These are phyloP conservation scores for Rhodamnia rubescens DNA, from an alignment of 345 rosid species.

Conservation along the genomic window DNA sequence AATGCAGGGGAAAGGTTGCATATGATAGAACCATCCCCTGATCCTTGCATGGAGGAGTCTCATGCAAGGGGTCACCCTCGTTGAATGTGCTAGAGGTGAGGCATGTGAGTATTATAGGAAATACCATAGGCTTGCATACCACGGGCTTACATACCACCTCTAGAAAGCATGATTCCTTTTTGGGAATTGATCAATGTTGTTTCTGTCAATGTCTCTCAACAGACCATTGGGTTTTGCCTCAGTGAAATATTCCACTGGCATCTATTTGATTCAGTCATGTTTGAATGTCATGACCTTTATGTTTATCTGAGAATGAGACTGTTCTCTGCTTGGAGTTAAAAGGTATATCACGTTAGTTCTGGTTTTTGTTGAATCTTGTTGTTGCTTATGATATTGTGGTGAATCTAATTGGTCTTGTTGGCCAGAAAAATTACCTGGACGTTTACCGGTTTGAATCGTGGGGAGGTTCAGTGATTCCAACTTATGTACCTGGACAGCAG, in stretches of 20 bases:
- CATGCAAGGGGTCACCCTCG: background rate
- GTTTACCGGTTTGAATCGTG: conserved; percentile 93
- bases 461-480: conserved; percentile 94
- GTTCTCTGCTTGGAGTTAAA: background rate
- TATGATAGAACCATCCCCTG: background rate
- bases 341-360: background rate
- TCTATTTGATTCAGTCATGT: background rate
- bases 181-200: background rate
- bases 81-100: background rate
- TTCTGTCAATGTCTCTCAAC: background rate
- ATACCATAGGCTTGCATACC: background rate
- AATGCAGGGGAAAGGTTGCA: background rate
- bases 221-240: background rate
- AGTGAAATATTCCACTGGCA: background rate
- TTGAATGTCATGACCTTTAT: background rate
- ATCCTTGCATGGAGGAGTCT: background rate
- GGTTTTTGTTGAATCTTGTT: background rate
- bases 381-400: background rate
- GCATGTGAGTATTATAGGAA: background rate
- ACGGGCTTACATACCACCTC: background rate
- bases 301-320: background rate
- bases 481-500: conserved; percentile 77
- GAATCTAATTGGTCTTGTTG: background rate
- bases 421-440: conserved; percentile 90
- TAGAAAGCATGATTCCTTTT: background rate